These are phyloP conservation scores for Phlyctochytrium bullatum DNA, from an alignment of 192 early-diverging fungal genomes.

Conservation along the genomic window DNA sequence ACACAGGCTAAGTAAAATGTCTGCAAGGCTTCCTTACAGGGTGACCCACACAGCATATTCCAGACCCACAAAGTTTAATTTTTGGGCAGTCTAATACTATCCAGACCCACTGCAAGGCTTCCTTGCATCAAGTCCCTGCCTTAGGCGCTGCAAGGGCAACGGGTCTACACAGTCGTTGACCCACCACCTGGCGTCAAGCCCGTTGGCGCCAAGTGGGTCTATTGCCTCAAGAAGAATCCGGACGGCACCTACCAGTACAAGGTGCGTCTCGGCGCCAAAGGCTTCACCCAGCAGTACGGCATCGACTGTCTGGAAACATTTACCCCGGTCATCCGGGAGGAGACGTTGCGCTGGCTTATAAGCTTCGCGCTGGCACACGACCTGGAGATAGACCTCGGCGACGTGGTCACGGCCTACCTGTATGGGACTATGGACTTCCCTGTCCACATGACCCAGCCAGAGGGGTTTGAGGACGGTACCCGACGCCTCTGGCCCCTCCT, in stretches of 20 bases:
- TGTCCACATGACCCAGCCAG: slow-evolving; percentile 33
- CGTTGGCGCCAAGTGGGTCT: slow-evolving; percentile 28
- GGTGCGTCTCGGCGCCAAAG: slow-evolving; percentile 28
- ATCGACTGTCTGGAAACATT: slow-evolving; percentile 42
- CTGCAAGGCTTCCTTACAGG: too few relatives aligned
- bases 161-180: not conserved
- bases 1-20: too few relatives aligned
- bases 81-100: too few relatives aligned
- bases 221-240: slow-evolving; percentile 20
- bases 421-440: slow-evolving; percentile 24
- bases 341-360: slow-evolving; percentile 16
- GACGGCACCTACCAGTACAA: slow-evolving; percentile 31
- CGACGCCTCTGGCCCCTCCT: not conserved
- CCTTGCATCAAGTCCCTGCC: too few relatives aligned
- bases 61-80: too few relatives aligned
- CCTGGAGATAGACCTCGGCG: slow-evolving; percentile 27
- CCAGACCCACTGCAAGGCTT: too few relatives aligned
- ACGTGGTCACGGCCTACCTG: slow-evolving; percentile 36
- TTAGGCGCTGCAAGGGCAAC: slow-evolving; percentile 3
- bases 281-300: slow-evolving; percentile 32
- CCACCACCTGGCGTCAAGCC: slow-evolving; percentile 10
- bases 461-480: slow-evolving; percentile 5
- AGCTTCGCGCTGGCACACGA: slow-evolving; percentile 8
- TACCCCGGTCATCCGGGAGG: slow-evolving; percentile 37
- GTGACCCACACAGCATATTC: too few relatives aligned